Conservation (phyloP, 2,329 filamentous ascomycete species). For the Geosmithia putterillii region DNA sequence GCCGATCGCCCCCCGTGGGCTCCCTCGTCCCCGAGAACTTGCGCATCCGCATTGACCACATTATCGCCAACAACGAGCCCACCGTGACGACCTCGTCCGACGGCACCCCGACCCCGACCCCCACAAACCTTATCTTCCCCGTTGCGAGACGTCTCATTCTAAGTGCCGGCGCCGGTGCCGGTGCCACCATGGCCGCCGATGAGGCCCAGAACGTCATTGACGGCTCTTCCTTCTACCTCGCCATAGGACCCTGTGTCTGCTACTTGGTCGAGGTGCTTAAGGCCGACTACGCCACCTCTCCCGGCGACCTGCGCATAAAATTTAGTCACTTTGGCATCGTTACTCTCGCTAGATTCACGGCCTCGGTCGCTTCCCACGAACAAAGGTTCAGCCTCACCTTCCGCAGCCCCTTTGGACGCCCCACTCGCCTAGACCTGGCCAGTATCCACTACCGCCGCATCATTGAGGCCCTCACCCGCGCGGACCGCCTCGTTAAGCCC, state of each 20-base stretch:
- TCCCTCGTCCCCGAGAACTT: conserved; percentile 32
- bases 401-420: conserved; percentile 31
- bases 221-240: conserved; percentile 39
- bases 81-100: too few relatives aligned
- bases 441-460: conserved; percentile 42
- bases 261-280: conserved; percentile 38
- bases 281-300: conserved; percentile 24
- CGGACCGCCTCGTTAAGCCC: conserved; percentile 43
- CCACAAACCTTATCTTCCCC: conserved; percentile 36
- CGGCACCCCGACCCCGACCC: conserved; percentile 12
- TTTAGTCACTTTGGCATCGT: conserved; percentile 39
- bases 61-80: conserved; percentile 32
- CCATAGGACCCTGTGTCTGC: conserved; percentile 39
- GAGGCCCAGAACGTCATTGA: conserved; percentile 34
- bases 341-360: conserved; percentile 36
- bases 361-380: conserved; percentile 37
- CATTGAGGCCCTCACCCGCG: conserved; percentile 39
- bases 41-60: conserved; percentile 29
- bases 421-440: conserved; percentile 35
- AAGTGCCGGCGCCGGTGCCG: too few relatives aligned
- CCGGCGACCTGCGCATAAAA: conserved; percentile 34
- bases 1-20: conserved; percentile 19
- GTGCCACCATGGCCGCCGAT: conserved; percentile 25
- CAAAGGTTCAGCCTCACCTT: conserved; percentile 44
- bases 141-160: conserved; percentile 34